These are phyloP conservation scores for Fusarium anthophilum DNA, from an alignment of 2,329 filamentous ascomycete species.

Conservation along the genomic window DNA sequence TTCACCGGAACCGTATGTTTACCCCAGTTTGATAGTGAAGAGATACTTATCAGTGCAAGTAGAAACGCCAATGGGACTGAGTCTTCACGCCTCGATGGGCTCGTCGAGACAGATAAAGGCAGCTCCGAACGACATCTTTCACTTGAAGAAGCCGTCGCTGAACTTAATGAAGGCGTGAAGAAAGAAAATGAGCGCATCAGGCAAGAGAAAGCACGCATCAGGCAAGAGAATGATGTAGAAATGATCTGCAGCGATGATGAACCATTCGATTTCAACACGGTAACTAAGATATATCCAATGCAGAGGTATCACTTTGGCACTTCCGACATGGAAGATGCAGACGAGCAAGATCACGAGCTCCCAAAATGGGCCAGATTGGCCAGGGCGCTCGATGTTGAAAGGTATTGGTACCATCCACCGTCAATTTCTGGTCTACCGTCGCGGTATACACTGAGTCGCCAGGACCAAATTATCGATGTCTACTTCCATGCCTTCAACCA, in stretches of 20 bases:
- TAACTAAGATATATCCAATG: accelerated
- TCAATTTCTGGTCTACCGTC: background rate
- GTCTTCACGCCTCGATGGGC: background rate
- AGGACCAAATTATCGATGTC: background rate
- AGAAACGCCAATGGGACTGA: background rate
- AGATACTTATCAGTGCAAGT: background rate
- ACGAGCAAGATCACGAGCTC: too few species aligned
- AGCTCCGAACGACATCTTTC: background rate
- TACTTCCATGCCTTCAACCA: constrained; percentile 2
- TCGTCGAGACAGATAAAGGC: background rate
- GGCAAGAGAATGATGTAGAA: background rate
- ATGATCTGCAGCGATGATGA: background rate
- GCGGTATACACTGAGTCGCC: background rate
- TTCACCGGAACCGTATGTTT: background rate
- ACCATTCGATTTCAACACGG: background rate
- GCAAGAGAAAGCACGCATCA: too few species aligned
- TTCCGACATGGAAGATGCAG: too few species aligned
- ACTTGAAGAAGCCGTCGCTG: accelerated
- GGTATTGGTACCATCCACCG: too few species aligned
- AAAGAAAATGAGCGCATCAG: background rate
- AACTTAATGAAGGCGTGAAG: background rate
- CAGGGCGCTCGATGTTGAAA: too few species aligned
- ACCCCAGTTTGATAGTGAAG: background rate
- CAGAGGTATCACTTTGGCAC: too few species aligned
- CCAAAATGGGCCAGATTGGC: too few species aligned